phyloP scores from a whole-genome alignment of 2,329 filamentous ascomycete genomes.

The Aspergillus pseudotamarii region DNA sequence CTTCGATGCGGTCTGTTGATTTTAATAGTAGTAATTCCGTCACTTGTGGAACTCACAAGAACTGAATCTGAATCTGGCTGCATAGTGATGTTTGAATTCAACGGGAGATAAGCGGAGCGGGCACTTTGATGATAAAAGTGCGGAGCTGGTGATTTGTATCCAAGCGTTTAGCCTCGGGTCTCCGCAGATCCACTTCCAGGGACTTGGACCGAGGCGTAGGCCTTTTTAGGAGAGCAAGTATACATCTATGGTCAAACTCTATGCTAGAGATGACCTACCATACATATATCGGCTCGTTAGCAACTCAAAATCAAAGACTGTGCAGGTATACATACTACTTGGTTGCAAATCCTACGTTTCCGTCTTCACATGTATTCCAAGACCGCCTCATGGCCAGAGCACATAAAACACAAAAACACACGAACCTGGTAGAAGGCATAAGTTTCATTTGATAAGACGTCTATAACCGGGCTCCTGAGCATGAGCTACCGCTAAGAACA shows the following conservation, averaged over 20 bases:
- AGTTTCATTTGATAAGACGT: not conserved
- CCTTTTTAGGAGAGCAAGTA: not conserved
- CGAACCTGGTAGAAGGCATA: not conserved
- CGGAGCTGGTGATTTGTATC: not conserved
- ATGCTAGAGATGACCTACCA: not conserved
- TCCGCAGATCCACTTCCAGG: not conserved
- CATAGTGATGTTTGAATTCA: not conserved
- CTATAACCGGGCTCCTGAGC: not conserved
- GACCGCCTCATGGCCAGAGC: not conserved
- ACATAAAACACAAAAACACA: not conserved
- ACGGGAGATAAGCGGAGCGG: not conserved
- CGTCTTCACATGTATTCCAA: not conserved
- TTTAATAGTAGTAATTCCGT: not conserved
- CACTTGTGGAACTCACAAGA: not conserved
- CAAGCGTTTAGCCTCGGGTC: not conserved
- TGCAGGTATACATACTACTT: not conserved
- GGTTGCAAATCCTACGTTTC: not conserved
- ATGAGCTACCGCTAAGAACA: not conserved
- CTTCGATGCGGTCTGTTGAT: constrained; percentile 35
- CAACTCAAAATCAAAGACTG: not conserved
- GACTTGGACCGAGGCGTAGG: not conserved
- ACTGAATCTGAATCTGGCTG: not conserved
- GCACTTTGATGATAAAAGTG: not conserved
- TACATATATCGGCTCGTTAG: not conserved
- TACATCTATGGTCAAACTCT: not conserved